Evolutionary conservation across 169 alveolate species (phyloP).

Genomic region (Plasmodium vivax): DNA sequence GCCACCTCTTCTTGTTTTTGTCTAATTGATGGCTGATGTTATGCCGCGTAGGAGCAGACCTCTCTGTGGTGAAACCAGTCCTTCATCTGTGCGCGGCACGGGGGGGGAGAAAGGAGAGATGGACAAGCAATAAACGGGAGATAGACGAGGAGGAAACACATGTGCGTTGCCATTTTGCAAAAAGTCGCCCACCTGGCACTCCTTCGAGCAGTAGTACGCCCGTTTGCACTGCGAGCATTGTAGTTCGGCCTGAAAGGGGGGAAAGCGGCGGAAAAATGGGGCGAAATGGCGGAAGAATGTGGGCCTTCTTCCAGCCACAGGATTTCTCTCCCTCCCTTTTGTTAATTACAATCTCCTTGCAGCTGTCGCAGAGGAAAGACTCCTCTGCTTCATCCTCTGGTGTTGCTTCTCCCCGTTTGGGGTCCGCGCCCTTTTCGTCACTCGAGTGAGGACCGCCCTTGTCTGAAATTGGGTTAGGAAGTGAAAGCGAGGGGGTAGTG

Average conservation of each 20-base stretch:
- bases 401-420: neutral
- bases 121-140: neutral
- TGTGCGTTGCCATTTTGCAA: neutral
- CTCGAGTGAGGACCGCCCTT: neutral
- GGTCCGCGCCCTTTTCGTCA: neutral
- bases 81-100: conserved; percentile 29
- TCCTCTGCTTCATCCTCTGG: neutral
- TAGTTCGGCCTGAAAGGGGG: conserved; percentile 47
- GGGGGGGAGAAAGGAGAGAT: neutral
- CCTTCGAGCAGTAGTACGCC: conserved; percentile 63
- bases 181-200: conserved; percentile 10
- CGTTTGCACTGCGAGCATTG: conserved; percentile 70
- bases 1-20: conserved; percentile 14
- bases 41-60: conserved; percentile 34
- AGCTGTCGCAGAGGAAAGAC: conserved; percentile 27
- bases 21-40: neutral
- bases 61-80: conserved; percentile 69
- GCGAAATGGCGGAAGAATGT: neutral
- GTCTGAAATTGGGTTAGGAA: neutral
- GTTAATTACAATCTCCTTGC: conserved; percentile 53
- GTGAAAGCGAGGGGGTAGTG: neutral
- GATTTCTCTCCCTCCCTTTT: neutral
- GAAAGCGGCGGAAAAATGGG: neutral
- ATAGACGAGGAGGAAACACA: neutral
- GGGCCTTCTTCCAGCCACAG: neutral